These are phyloP conservation scores for Volvox carteri DNA, from an alignment of 163 green algal genomes.

Conservation along the genomic window DNA sequence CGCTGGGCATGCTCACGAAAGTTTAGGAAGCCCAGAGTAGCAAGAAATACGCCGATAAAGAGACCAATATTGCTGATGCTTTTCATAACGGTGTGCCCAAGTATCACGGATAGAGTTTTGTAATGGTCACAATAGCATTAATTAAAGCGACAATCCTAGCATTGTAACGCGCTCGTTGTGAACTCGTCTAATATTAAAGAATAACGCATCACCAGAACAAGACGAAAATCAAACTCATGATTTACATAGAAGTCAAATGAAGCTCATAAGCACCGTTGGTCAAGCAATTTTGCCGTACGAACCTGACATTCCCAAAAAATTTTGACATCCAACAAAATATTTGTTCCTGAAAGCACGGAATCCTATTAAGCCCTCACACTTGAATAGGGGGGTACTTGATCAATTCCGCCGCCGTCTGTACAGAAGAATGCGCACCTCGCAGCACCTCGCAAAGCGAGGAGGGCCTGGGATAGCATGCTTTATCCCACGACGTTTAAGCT, in stretches of 20 bases:
- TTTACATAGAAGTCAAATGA: too few species aligned
- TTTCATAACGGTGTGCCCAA: too few species aligned
- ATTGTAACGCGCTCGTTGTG: too few species aligned
- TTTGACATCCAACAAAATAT: neutral
- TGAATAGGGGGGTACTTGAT: neutral
- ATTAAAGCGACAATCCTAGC: too few species aligned
- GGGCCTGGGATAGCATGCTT: neutral
- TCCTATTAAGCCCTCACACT: too few species aligned
- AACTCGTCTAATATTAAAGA: too few species aligned
- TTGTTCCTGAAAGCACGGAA: too few species aligned
- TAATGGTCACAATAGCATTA: too few species aligned
- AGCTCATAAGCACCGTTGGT: too few species aligned
- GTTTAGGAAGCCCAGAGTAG: slow-evolving; percentile 22
- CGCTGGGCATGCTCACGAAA: slow-evolving; percentile 17
- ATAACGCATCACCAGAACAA: too few species aligned
- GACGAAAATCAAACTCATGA: too few species aligned
- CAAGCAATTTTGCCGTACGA: neutral
- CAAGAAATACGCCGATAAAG: slow-evolving; percentile 18
- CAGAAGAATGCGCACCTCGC: slow-evolving; percentile 28
- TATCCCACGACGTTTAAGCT: neutral
- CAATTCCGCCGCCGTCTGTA: neutral
- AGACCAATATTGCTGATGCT: slow-evolving; percentile 4
- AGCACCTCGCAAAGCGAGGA: slow-evolving; percentile 2
- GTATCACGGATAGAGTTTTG: too few species aligned
- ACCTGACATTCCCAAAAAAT: neutral